These are phyloP conservation scores for Fallopia convolvulus DNA, from an alignment of 148 eudicot species.

Conservation along the genomic window DNA sequence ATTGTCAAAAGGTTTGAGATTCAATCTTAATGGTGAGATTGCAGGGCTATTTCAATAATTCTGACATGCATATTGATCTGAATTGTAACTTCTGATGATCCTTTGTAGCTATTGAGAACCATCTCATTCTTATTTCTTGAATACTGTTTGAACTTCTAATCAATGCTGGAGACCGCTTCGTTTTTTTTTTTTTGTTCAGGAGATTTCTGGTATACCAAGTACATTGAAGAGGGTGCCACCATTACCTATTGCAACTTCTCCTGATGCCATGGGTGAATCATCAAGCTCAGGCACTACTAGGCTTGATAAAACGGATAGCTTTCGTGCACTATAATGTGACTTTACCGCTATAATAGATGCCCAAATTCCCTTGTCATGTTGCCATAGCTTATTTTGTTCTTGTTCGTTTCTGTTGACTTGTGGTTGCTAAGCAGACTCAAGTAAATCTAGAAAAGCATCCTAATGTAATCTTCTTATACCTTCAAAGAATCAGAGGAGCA, in stretches of 20 bases:
- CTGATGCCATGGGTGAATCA: slow-evolving; percentile 41
- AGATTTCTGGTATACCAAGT: slow-evolving; percentile 42
- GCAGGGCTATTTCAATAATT: neutral
- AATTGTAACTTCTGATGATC: neutral
- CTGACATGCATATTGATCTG: neutral
- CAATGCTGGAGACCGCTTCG: neutral
- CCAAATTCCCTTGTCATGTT: neutral
- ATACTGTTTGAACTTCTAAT: neutral
- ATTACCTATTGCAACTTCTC: slow-evolving; percentile 24
- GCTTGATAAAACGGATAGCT: slow-evolving; percentile 37
- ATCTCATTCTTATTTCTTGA: neutral
- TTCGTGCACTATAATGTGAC: slow-evolving; percentile 19
- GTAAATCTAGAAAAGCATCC: neutral
- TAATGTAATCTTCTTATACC: neutral
- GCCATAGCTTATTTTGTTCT: neutral
- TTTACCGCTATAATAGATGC: neutral
- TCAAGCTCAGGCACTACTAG: slow-evolving; percentile 38
- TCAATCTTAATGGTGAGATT: neutral
- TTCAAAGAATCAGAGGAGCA: neutral
- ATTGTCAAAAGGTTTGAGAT: neutral
- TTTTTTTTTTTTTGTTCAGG: slow-evolving; percentile 19
- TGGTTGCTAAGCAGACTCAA: neutral
- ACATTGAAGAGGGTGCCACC: slow-evolving; percentile 27
- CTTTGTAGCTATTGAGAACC: neutral
- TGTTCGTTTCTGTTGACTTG: neutral